A percentile compares a stretch with the other conserved stretches of the same genome.
These are phyloP conservation scores for Penicillium sp. DNA, from an alignment of 2,329 filamentous ascomycete species.

Conservation along the genomic window DNA sequence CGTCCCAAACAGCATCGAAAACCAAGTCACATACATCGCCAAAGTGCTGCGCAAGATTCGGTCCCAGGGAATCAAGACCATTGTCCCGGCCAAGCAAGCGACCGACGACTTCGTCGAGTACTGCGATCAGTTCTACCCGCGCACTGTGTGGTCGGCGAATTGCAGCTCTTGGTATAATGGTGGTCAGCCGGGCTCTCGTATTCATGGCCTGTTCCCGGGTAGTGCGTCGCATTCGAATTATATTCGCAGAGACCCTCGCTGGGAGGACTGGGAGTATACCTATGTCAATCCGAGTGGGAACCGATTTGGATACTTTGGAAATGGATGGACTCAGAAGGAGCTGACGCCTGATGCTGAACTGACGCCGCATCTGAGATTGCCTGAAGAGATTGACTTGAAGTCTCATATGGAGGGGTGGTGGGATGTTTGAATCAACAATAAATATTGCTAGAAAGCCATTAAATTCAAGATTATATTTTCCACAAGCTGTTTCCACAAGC, in stretches of 20 bases:
- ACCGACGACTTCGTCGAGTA: slow-evolving; percentile 56
- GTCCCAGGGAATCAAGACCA: slow-evolving; percentile 63
- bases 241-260: slow-evolving; percentile 56
- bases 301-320: slow-evolving; percentile 60
- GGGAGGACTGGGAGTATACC: slow-evolving; percentile 60
- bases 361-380: slow-evolving; percentile 61
- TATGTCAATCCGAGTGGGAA: slow-evolving; percentile 47
- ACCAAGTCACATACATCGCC: slow-evolving; percentile 63
- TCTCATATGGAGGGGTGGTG: slow-evolving; percentile 69
- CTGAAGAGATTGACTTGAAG: slow-evolving; percentile 58
- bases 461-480: no score
- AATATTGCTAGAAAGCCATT: no score
- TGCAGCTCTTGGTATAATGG: slow-evolving; percentile 74
- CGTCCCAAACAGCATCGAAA: slow-evolving; percentile 66
- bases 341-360: slow-evolving; percentile 56
- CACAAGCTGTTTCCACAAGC: no score
- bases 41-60: slow-evolving; percentile 67
- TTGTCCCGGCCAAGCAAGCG: slow-evolving; percentile 58
- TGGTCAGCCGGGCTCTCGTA: slow-evolving; percentile 58
- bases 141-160: slow-evolving; percentile 50
- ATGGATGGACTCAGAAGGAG: slow-evolving; percentile 64
- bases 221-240: slow-evolving; percentile 63
- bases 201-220: slow-evolving; percentile 70
- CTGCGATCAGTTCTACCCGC: slow-evolving; percentile 52
- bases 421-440: slow-evolving; percentile 39